Evolutionary conservation across 805 yeast species (phyloP).

Genomic region (Komagataella pseudopastoris): DNA sequence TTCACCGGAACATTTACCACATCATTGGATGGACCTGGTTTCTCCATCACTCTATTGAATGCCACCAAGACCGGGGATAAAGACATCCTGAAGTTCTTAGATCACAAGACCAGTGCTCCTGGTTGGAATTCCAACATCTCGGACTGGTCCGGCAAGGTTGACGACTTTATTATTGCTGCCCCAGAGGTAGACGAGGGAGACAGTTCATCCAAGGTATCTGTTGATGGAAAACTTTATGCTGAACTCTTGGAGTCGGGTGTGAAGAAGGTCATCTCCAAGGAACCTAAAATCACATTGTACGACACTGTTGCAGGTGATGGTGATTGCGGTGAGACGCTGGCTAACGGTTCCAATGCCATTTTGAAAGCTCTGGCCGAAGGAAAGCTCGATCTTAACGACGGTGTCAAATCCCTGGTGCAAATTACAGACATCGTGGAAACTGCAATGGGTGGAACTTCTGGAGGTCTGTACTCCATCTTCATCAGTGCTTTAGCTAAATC

Average conservation of each 20-base stretch:
- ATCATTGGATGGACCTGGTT: constrained; percentile 86
- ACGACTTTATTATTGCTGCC: constrained; percentile 14
- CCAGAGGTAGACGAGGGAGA: constrained; percentile 19
- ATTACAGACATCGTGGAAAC: constrained; percentile 73
- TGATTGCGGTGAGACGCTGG: constrained; percentile 89
- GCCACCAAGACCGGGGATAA: constrained; percentile 36
- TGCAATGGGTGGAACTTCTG: constrained; percentile 97
- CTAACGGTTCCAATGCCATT: constrained; percentile 69
- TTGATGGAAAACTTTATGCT: constrained; percentile 15
- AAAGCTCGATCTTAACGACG: constrained; percentile 27
- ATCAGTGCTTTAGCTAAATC: constrained; percentile 59
- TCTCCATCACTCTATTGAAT: constrained; percentile 72
- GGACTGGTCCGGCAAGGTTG: constrained; percentile 9
- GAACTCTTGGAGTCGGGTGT: constrained; percentile 34
- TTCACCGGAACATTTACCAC: constrained; percentile 76
- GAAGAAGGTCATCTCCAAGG: constrained; percentile 40
- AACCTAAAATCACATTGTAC: constrained; percentile 71
- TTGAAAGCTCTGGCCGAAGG: constrained; percentile 31
- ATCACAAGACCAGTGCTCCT: constrained; percentile 63
- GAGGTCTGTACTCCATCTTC: constrained; percentile 82
- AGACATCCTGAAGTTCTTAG: constrained; percentile 41
- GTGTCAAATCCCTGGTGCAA: constrained; percentile 46
- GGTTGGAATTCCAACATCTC: constrained; percentile 55
- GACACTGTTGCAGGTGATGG: constrained; percentile 95
- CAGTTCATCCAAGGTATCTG: constrained; percentile 12